Percentiles rank a stretch among this genome's conserved stretches.
Conservation (phyloP, 148 eudicot genomes). For the Cornus suecica region DNA sequence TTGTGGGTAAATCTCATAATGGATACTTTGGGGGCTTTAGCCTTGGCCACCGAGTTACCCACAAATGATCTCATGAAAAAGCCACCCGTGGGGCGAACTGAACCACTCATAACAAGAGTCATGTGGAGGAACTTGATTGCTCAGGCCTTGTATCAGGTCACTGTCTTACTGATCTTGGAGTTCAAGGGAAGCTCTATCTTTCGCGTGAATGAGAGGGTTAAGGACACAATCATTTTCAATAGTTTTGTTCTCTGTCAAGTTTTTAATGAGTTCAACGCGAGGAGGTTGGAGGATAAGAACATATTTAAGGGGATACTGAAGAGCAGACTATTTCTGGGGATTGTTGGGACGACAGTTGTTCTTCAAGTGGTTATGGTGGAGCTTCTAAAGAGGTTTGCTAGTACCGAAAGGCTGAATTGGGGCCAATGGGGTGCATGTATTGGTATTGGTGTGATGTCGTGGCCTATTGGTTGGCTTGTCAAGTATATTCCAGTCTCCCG, state of each 20-base stretch:
- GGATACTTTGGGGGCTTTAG: too few species aligned
- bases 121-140: slow-evolving; percentile 40
- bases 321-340: slow-evolving; percentile 24
- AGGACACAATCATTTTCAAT: background rate
- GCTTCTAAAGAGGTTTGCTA: slow-evolving; percentile 26
- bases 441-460: slow-evolving; percentile 21
- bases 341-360: slow-evolving; percentile 20
- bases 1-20: too few species aligned
- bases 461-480: slow-evolving; percentile 31
- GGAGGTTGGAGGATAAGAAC: slow-evolving; percentile 29
- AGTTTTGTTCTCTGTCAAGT: too few species aligned
- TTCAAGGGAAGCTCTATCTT: slow-evolving; percentile 28
- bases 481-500: slow-evolving; percentile 8
- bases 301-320: slow-evolving; percentile 21
- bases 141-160: slow-evolving; percentile 37
- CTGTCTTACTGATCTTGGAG: slow-evolving; percentile 30
- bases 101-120: slow-evolving; percentile 31
- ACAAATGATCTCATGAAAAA: slow-evolving; percentile 29
- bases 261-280: slow-evolving; percentile 16
- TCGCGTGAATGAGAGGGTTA: slow-evolving; percentile 23
- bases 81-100: slow-evolving; percentile 38
- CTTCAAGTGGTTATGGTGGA: slow-evolving; percentile 30
- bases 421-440: slow-evolving; percentile 26
- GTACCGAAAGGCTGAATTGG: slow-evolving; percentile 26
- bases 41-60: slow-evolving; percentile 28